Base-by-base conservation (phyloP, 257 asterid species). In the Przewalskia tangutica region DNA sequence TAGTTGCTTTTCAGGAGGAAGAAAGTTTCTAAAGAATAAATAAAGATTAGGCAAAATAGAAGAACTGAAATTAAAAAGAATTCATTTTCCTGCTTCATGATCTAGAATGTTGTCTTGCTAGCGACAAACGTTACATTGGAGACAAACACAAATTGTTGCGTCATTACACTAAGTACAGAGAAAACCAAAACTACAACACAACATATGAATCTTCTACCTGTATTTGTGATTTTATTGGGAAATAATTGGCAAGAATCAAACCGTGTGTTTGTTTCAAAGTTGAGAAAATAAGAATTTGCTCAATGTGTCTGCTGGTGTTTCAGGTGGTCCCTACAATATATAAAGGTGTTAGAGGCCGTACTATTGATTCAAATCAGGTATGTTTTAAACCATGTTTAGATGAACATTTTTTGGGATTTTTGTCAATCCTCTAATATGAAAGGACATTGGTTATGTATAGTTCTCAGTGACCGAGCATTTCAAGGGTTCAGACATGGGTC, bases 381-480 rank as follows among this genome's bases (percentile, higher is more conserved):
- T 67, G 51, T 34, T 58, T 0, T 44, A 77, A 6, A 60, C 83
- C 62, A 18, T 88, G 63, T 55, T 56, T 9, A 84, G 79, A 42
- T 54, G 66, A 80, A 55, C 44, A 27, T 60, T 13, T 10, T 83
- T 16, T 40, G 7, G 36, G 27, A 27, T 46, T 81, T 46, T 64
- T 53, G 10, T 11, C 79, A 55, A 40, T 16, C 51, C 63, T 84
- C 20, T 77, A 32, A 42, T 50, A 8, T 81, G 38, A 84, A 44
- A 2, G 60, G 10, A 56, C 80, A 65, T 71, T 75, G 81, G n/a
- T 71, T 59, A 84, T 81, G 63, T 87, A 63, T 91, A 96, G 99
- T 96, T 96, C 92, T 96, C 99, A 20, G 98, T 93, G 81, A 96
- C 99, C 0, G 97, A 96, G 84, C 97, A 94, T 89, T 96, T 85